Conservation (phyloP, 2,329 filamentous ascomycete species). For the Arthrobotrys conoides region DNA sequence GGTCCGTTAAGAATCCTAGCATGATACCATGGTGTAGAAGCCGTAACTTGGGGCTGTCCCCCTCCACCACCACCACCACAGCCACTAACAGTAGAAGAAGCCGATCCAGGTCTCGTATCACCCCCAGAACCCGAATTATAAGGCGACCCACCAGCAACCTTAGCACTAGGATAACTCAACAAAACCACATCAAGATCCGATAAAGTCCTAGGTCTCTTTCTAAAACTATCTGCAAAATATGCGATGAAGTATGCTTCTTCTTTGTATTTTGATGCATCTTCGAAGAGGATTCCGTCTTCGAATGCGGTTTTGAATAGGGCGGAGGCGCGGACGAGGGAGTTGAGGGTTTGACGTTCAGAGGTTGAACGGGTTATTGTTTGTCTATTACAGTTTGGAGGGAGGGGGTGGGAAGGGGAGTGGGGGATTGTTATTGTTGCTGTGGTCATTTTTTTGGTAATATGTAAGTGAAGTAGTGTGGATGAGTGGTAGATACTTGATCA, state of each 20-base stretch:
- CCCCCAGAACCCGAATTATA: not conserved
- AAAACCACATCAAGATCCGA: constrained; percentile 36
- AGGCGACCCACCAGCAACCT: constrained; percentile 1
- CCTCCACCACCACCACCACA: not conserved
- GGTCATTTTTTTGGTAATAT: not conserved
- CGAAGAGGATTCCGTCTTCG: constrained; percentile 41
- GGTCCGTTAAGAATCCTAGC: constrained; percentile 34
- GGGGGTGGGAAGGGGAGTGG: not conserved
- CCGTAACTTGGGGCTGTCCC: not conserved
- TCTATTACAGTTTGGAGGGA: not conserved
- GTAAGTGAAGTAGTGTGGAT: not conserved
- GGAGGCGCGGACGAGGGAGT: constrained; percentile 36
- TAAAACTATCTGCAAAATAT: constrained; percentile 42
- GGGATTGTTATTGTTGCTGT: constrained; percentile 4
- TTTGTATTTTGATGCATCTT: constrained; percentile 48
- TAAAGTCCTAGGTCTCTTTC: constrained; percentile 27
- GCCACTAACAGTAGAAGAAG: not conserved
- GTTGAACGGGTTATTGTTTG: constrained; percentile 8
- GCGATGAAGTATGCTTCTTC: constrained; percentile 47
- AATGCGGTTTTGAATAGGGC: constrained; percentile 31
- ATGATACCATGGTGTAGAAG: constrained; percentile 42
- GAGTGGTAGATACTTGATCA: not conserved
- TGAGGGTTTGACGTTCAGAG: constrained; percentile 23
- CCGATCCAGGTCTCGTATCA: not conserved
- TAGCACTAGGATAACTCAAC: constrained; percentile 40